Base-by-base conservation (phyloP, 2,329 filamentous ascomycete genomes). In the Alternaria ventricosa region DNA sequence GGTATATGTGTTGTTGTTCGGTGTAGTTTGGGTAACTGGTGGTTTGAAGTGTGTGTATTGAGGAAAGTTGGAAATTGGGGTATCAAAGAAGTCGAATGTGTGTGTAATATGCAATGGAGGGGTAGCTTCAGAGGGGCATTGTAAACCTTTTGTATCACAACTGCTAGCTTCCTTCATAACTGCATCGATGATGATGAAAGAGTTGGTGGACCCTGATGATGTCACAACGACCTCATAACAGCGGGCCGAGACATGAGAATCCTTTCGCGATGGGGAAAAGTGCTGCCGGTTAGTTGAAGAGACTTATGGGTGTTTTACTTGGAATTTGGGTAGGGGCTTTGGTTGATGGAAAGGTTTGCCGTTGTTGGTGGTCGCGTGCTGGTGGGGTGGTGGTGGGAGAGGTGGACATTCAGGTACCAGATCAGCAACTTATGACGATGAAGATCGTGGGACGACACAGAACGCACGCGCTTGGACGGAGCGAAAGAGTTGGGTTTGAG, bases 221-320 rank as follows among this genome's bases (percentile, higher is more conserved):
- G 61, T 71, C 68, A 73, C 61, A 59, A 25, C 62, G 61, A 71
- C 68, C 64, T 71, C 70, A 71, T 69, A 49, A 55, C 25, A 22
- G 25, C 44, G 61, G 60, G 51, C 51, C 49, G 23, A 47, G 44
- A 36, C 11, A 8, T 23, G 25, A 28, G 28, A 20, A 46, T 25
- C 25, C 25, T 41, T 46, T 54, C 49, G 43, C 10, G 3, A 43
- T 43, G 12, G 18, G 50, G 23, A 45, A 54, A 54, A 22, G 43
- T 23, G n/a, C 18, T 49, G 27, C 47, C 27, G 28, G 20, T 53
- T 36, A 47, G 18, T 54, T 54, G 22, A 28, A 27, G 25, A 41
- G 22, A 6, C 41, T 15, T 28, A 11, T n/a, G 15, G 25, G 25
- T 20, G 22, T n/a, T n/a, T n/a, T n/a, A n/a, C n/a, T n/a, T n/a